Evolutionary conservation across 2,329 filamentous ascomycete species (phyloP).

Genomic region (Botrytis hyacinthi): DNA sequence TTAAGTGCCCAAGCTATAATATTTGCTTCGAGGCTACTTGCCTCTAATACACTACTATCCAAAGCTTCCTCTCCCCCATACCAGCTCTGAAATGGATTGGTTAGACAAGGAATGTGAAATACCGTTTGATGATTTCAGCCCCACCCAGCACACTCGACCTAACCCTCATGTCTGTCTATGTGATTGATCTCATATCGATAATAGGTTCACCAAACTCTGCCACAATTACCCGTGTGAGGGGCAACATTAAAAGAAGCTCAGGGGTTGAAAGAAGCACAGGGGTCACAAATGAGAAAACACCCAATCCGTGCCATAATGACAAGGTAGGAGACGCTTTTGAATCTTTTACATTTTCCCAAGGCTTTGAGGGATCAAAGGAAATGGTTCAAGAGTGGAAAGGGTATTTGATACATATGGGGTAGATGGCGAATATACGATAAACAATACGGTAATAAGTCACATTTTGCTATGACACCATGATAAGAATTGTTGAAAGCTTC

Average conservation of each 20-base stretch:
- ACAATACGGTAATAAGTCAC: neutral
- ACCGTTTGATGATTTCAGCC: neutral
- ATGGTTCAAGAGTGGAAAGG: neutral
- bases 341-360: neutral
- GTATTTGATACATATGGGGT: neutral
- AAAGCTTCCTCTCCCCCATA: neutral
- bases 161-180: neutral
- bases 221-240: constrained; percentile 3
- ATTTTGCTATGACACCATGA: neutral
- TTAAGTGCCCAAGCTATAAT: neutral
- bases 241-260: constrained; percentile 1
- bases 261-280: neutral
- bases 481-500: neutral
- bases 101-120: neutral
- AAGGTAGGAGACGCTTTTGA: neutral
- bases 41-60: neutral
- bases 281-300: neutral
- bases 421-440: neutral
- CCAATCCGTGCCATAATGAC: neutral
- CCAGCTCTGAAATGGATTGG: neutral
- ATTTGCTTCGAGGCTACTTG: neutral
- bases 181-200: neutral
- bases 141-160: neutral
- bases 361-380: neutral
- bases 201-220: neutral